Percentiles rank a stretch among this genome's conserved stretches.
phyloP scores from a whole-genome alignment of 257 asterid genomes.

The Solanum bulbocastanum region DNA sequence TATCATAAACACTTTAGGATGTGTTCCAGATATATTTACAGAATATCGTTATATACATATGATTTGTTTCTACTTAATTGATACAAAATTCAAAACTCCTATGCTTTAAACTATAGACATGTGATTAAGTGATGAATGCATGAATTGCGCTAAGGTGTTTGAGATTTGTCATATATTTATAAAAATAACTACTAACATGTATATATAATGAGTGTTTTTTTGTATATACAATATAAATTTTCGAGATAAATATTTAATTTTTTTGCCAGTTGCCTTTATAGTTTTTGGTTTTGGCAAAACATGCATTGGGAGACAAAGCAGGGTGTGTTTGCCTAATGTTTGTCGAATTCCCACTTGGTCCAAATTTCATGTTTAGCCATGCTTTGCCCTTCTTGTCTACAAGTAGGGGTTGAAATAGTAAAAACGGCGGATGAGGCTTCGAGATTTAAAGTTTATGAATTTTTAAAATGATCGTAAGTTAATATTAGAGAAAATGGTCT shows the following conservation, averaged over 20 bases:
- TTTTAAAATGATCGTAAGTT: background rate
- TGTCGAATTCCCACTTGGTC: background rate
- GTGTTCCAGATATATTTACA: background rate
- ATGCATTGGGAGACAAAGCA: background rate
- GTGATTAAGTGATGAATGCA: background rate
- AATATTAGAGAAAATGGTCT: too few species aligned
- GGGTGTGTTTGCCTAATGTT: background rate
- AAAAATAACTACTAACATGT: background rate
- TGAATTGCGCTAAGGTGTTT: background rate
- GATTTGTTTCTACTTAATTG: background rate
- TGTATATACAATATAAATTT: background rate
- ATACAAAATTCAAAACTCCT: background rate
- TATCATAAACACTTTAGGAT: background rate
- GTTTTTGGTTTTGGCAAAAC: background rate
- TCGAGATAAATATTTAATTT: background rate
- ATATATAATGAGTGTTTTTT: background rate
- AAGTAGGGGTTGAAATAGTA: background rate
- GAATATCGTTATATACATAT: background rate
- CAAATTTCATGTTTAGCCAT: background rate
- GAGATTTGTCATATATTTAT: background rate
- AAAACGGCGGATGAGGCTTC: background rate
- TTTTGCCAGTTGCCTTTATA: background rate
- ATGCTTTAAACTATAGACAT: background rate
- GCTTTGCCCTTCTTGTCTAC: background rate
- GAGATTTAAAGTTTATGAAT: background rate